Base-by-base conservation (phyloP, 2,329 filamentous ascomycete species). In the Pestalotiopsis sp. region DNA sequence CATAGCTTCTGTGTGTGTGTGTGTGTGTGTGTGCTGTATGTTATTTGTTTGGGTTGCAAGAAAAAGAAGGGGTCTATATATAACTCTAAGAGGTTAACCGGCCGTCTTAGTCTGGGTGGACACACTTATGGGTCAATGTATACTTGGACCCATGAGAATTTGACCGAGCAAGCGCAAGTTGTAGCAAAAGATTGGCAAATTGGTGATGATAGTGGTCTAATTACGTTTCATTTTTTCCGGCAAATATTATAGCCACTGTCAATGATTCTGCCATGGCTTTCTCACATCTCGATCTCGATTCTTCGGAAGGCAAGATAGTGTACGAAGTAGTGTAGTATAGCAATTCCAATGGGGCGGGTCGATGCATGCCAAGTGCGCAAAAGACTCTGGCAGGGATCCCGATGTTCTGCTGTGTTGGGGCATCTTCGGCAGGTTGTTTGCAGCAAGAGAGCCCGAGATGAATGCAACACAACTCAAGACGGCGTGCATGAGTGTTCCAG, bases 11-110 rank as follows among this genome's bases (percentile, higher is more conserved):
- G 45, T 52, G 13, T 45, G 13, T 45, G 20, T 23, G 20, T 52
- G 45, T 52, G 13, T 45, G 13, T 45, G 20, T 23, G 20, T 23
- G 20, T 23, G 20, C 20, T 23, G 58, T 27, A 12, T 31, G 0
- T 49, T 27, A 25, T 31, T 31, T 31, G 23, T 14, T 14, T 59
- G 25, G 23, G 14, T 14, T 23, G 20, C 57, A 13, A 27, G 9
- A 31, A 36, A 40, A 36, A 27, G 40, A 23, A 36, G 36, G 63
- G 45, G 63, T 36, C 45, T 65, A 65, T 65, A 65, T 65, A 56
- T 65, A 65, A 65, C 41, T 57, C 45, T 65, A 65, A 65, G 36
- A 20, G 12, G 27, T 31, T 40, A 31, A 25, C 59, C 63, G 41
- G 45, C 17, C 40, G 52, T 23, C 23, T 65, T 57, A 36, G 63